Conservation (phyloP, 805 yeast genomes). For the Candida dajiaensis region DNA sequence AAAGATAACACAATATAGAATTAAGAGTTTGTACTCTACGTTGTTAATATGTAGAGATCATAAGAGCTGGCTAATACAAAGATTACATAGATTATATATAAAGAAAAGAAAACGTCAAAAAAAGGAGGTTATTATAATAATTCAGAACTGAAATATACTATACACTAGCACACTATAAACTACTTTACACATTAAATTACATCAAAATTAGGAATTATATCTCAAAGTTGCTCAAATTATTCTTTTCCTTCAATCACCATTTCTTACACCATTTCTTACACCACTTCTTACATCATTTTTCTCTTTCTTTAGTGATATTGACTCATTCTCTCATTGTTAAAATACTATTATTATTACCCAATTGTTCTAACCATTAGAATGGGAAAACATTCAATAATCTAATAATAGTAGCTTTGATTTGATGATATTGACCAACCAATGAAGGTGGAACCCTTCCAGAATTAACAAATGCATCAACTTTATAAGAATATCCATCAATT, state of each 20-base stretch:
- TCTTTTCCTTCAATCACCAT: background rate
- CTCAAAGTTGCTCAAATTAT: background rate
- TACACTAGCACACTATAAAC: too few species aligned
- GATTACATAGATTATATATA: background rate
- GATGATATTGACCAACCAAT: constrained; percentile 11
- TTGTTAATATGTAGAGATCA: too few species aligned
- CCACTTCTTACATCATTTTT: too few species aligned
- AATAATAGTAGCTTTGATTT: constrained; percentile 12
- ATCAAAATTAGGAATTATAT: background rate
- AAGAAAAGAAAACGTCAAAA: too few species aligned
- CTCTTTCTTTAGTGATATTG: background rate
- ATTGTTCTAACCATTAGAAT: background rate
- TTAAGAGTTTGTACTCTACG: too few species aligned
- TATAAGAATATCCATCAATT: constrained; percentile 39
- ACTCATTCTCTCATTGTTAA: too few species aligned
- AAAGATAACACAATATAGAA: too few species aligned
- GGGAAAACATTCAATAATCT: constrained; percentile 9
- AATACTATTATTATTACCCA: too few species aligned
- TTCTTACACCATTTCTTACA: too few species aligned
- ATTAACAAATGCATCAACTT: constrained; percentile 32
- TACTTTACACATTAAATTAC: background rate
- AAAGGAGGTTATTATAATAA: too few species aligned
- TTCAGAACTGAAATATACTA: background rate
- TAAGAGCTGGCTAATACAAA: too few species aligned
- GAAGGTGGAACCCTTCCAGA: constrained; percentile 32